These are phyloP conservation scores for Suillus decipiens DNA, from an alignment of 768 basidiomycete species.

Conservation along the genomic window DNA sequence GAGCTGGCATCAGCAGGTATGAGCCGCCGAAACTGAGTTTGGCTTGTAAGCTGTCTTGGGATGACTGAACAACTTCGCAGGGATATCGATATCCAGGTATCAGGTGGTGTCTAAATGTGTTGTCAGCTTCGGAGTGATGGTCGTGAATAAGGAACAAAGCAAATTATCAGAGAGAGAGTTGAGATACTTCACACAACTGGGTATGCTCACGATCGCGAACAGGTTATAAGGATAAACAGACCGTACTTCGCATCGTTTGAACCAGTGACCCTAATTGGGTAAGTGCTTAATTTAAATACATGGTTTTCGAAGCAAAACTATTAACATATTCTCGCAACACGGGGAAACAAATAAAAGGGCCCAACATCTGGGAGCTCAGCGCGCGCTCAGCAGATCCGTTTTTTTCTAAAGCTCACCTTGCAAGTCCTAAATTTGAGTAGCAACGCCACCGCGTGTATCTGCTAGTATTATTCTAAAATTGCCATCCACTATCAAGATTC, in stretches of 20 bases:
- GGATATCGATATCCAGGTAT: conserved; percentile 4
- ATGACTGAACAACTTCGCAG: neutral
- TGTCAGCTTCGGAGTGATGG: conserved; percentile 3
- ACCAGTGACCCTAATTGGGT: conserved; percentile 2
- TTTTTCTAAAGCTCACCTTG: no score
- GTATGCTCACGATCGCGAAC: neutral
- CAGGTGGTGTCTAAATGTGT: neutral
- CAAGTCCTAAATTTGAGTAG: no score
- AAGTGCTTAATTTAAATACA: neutral
- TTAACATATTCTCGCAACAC: no score
- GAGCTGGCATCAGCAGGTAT: conserved; percentile 44
- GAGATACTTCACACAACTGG: neutral
- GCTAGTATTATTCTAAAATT: no score
- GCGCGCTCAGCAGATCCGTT: no score
- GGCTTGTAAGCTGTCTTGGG: neutral
- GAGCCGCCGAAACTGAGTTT: neutral
- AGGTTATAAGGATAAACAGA: neutral
- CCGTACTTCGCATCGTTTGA: conserved; percentile 2
- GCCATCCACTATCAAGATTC: no score
- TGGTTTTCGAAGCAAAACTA: no score
- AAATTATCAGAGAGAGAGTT: neutral
- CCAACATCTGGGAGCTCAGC: no score
- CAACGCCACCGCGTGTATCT: no score
- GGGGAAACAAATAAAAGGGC: no score
- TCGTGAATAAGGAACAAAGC: conserved; percentile 6